Percentiles rank a stretch among this genome's conserved stretches.
These are phyloP conservation scores for Phragmites australis DNA, from an alignment of 176 grass and related monocot species.

Conservation along the genomic window DNA sequence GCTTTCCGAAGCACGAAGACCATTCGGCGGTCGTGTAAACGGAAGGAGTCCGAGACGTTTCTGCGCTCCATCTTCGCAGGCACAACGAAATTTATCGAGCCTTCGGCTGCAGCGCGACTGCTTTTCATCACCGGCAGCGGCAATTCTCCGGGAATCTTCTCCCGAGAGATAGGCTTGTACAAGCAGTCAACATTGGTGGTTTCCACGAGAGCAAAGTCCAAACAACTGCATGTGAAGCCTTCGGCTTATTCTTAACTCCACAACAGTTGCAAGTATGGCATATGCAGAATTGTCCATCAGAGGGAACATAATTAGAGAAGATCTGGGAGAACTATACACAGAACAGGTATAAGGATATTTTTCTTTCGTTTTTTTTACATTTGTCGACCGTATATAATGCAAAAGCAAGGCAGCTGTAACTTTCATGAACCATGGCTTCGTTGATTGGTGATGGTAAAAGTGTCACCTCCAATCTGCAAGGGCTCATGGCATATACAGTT, in stretches of 20 bases:
- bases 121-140: not conserved
- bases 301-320: slow-evolving; percentile 7
- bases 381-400: not conserved
- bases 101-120: not conserved
- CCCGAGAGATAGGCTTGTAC: not conserved
- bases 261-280: not conserved
- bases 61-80: not conserved
- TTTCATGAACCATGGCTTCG: not conserved
- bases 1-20: not conserved
- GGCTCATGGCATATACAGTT: not conserved
- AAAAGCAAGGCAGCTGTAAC: not conserved
- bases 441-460: not conserved
- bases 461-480: slow-evolving; percentile 12
- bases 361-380: not conserved
- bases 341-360: not conserved
- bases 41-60: not conserved
- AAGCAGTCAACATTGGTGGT: not conserved
- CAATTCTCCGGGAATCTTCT: not conserved
- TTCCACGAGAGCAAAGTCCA: slow-evolving; percentile 18
- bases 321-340: not conserved
- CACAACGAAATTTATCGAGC: not conserved
- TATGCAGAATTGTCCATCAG: not conserved
- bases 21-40: not conserved
- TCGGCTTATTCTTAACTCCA: not conserved
- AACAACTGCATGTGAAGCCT: slow-evolving; percentile 2